phyloP scores from a whole-genome alignment of 371 early-diverging fungal species.

The Mortierella sp. region DNA sequence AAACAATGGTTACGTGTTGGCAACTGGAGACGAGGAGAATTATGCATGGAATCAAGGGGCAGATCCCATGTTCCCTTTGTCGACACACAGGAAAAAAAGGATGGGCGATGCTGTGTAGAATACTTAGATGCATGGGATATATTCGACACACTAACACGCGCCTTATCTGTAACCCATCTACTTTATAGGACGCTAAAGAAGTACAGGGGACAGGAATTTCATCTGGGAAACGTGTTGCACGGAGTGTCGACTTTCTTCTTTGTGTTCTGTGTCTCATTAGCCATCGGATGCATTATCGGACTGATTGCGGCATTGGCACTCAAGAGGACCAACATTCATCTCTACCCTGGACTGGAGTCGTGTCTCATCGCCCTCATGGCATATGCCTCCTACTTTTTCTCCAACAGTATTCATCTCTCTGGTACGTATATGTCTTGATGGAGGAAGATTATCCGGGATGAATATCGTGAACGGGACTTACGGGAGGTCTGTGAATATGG shows the following conservation, averaged over 20 bases:
- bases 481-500: not conserved
- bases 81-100: no score
- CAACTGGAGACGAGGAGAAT: no score
- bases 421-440: constrained; percentile 53
- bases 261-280: constrained; percentile 86
- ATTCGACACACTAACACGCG: no score
- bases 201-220: constrained; percentile 84
- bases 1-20: not conserved
- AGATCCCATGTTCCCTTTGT: no score
- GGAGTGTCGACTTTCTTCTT: constrained; percentile 84
- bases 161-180: no score
- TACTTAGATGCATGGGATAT: no score
- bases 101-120: no score
- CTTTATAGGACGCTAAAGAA: constrained; percentile 78
- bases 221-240: constrained; percentile 76
- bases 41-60: no score
- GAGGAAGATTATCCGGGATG: not conserved
- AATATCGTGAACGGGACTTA: not conserved
- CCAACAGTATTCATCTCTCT: constrained; percentile 88
- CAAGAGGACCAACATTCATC: constrained; percentile 83
- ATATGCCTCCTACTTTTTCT: constrained; percentile 91
- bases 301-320: constrained; percentile 84
- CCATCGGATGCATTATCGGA: constrained; percentile 86
- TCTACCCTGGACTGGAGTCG: constrained; percentile 85
- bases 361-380: constrained; percentile 89